Evolutionary conservation across 176 grass and related monocot genomes (phyloP).

Genomic region (Oryza longistaminata): DNA sequence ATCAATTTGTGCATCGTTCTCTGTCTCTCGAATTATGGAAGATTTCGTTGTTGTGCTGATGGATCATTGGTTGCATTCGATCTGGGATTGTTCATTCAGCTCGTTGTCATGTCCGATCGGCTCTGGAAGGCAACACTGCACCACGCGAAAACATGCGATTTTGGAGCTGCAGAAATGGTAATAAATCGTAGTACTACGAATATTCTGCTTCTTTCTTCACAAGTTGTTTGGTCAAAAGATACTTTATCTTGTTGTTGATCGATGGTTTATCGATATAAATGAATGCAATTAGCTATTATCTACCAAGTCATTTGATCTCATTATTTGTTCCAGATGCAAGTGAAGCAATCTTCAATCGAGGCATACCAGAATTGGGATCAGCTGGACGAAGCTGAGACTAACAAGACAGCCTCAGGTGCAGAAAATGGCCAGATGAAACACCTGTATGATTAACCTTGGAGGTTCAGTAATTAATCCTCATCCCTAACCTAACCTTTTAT

Average conservation of each 20-base stretch:
- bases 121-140: neutral
- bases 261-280: neutral
- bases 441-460: neutral
- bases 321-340: neutral
- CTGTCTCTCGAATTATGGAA: neutral
- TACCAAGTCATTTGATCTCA: neutral
- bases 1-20: neutral
- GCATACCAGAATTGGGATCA: neutral
- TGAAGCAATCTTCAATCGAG: neutral
- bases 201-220: neutral
- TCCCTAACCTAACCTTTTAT: neutral
- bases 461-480: neutral
- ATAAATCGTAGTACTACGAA: neutral
- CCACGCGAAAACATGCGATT: conserved; percentile 35
- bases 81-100: conserved; percentile 4
- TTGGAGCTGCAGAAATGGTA: conserved; percentile 24
- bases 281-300: neutral
- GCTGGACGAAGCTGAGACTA: neutral
- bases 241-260: neutral
- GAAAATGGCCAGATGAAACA: neutral
- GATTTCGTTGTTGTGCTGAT: neutral
- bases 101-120: conserved; percentile 21
- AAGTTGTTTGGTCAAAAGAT: too few species aligned
- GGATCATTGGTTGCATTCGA: neutral
- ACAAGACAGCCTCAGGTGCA: neutral